Percentiles rank a stretch among this genome's conserved stretches.
phyloP scores from a whole-genome alignment of 345 rosid species.

The Triadica sebifera region DNA sequence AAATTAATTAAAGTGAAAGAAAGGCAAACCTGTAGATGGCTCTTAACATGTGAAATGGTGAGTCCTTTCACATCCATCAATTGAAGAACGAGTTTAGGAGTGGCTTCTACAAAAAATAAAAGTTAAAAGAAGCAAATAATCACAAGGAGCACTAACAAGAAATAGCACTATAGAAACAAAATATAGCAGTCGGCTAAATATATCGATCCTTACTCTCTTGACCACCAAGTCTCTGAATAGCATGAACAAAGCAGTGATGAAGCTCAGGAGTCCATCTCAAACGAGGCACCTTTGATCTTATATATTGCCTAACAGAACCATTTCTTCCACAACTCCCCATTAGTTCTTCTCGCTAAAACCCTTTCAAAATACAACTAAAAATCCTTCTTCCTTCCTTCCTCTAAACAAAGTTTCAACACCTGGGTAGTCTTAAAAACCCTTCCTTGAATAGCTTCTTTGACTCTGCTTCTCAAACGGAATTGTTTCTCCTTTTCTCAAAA shows the following conservation, averaged over 20 bases:
- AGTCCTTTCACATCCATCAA: slow-evolving; percentile 97
- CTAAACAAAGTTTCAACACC: background rate
- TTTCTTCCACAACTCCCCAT: slow-evolving; percentile 74
- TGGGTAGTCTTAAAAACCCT: background rate
- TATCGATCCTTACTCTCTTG: slow-evolving; percentile 53
- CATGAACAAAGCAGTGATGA: slow-evolving; percentile 87
- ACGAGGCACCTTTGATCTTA: slow-evolving; percentile 88
- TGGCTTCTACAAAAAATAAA: slow-evolving; percentile 51
- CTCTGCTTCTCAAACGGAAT: too few species aligned
- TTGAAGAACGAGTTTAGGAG: slow-evolving; percentile 96
- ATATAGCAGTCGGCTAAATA: background rate
- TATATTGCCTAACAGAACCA: slow-evolving; percentile 80
- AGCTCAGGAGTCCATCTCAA: slow-evolving; percentile 98
- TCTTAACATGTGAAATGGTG: slow-evolving; percentile 95
- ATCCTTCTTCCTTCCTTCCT: slow-evolving; percentile 5
- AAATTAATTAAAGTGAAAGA: too few species aligned
- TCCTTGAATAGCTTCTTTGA: background rate
- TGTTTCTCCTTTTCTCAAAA: background rate
- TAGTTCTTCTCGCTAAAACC: background rate
- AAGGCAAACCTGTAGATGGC: slow-evolving; percentile 83
- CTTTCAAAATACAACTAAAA: slow-evolving; percentile 16
- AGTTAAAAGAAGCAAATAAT: background rate
- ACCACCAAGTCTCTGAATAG: slow-evolving; percentile 88
- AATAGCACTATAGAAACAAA: too few species aligned
- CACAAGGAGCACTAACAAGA: background rate